A percentile compares a stretch with the other conserved stretches of the same genome.
These are phyloP conservation scores for Strigomonas galati DNA, from an alignment of 208 protist species.

Conservation along the genomic window DNA sequence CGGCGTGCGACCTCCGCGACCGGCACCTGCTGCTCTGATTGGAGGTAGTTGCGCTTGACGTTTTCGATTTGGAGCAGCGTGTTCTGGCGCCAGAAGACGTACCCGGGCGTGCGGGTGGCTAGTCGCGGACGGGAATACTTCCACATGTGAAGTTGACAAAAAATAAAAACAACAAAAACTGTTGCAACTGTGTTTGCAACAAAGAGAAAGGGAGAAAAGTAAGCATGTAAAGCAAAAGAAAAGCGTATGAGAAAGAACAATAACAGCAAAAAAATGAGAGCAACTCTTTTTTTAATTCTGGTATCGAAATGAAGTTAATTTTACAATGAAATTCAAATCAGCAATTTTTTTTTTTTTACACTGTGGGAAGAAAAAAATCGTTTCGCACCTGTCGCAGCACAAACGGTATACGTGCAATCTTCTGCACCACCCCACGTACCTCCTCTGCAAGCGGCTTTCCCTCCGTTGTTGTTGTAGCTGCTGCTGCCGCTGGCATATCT, in stretches of 20 bases:
- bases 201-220: conserved; percentile 8
- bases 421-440: conserved; percentile 28
- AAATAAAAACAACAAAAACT: conserved; percentile 2
- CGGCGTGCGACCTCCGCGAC: conserved; percentile 79
- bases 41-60: conserved; percentile 73
- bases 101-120: conserved; percentile 79
- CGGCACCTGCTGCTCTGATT: conserved; percentile 65
- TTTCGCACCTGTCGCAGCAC: conserved; percentile 20
- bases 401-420: conserved; percentile 40
- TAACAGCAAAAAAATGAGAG: conserved; percentile 7
- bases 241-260: neutral
- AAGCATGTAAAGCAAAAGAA: conserved; percentile 3
- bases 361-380: neutral
- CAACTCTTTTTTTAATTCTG: neutral
- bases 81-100: conserved; percentile 89
- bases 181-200: neutral
- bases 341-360: neutral
- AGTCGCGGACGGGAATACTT: neutral
- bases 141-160: neutral
- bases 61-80: conserved; percentile 74
- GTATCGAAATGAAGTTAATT: neutral
- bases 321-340: neutral
- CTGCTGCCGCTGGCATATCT: neutral
- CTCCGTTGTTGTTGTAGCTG: neutral
- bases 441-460: neutral